Conservation (phyloP, 176 grass and related monocot species). For the Carex kokanica region DNA sequence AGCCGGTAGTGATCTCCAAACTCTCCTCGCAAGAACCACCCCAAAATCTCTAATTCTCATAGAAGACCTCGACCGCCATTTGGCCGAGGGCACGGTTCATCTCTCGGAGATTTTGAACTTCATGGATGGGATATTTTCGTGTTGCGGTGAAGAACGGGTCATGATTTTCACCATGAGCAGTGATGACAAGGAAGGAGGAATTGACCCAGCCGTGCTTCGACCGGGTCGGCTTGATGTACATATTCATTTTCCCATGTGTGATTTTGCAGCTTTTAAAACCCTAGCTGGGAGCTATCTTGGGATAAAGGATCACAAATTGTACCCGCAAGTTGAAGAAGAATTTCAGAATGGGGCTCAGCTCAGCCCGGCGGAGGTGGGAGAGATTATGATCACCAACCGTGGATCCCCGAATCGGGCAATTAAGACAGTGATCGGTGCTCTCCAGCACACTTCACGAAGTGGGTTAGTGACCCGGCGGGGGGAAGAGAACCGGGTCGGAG, state of each 20-base stretch:
- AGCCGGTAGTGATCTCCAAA: conserved; percentile 38
- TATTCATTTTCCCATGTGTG: conserved; percentile 87
- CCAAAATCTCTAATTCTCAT: conserved; percentile 66
- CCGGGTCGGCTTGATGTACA: conserved; percentile 82
- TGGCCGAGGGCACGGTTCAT: conserved; percentile 37
- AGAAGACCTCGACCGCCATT: conserved; percentile 71
- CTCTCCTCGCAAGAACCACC: conserved; percentile 58
- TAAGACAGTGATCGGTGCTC: conserved; percentile 69
- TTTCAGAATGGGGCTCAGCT: conserved; percentile 71
- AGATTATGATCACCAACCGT: conserved; percentile 93
- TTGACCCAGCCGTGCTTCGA: conserved; percentile 79
- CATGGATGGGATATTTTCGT: conserved; percentile 88
- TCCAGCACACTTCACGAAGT: conserved; percentile 44
- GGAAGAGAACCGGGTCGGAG: conserved; percentile 30
- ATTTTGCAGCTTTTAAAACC: conserved; percentile 82
- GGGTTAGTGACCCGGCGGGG: conserved; percentile 19
- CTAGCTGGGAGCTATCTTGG: conserved; percentile 85
- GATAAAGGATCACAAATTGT: conserved; percentile 93
- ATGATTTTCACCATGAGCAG: conserved; percentile 93
- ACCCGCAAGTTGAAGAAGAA: conserved; percentile 85
- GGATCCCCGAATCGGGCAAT: conserved; percentile 76
- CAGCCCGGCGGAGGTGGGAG: conserved; percentile 91
- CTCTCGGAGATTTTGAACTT: conserved; percentile 58
- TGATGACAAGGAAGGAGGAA: conserved; percentile 48
- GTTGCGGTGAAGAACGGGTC: conserved; percentile 81